These are phyloP conservation scores for Solanum corneliomulleri DNA, from an alignment of 257 asterid species.

Conservation along the genomic window DNA sequence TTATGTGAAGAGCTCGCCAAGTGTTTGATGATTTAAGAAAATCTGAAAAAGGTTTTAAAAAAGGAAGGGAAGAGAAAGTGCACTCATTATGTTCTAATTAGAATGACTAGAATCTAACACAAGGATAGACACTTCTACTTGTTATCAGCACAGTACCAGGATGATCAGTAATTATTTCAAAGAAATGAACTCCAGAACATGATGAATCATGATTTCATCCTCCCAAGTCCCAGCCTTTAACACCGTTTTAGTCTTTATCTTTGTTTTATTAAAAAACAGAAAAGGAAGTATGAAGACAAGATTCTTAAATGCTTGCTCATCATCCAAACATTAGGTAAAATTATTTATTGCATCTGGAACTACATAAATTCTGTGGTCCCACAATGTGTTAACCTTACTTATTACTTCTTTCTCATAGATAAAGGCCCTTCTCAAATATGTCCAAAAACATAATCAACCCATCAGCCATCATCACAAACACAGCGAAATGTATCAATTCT, in stretches of 20 bases:
- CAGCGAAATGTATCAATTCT: neutral
- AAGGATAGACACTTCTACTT: neutral
- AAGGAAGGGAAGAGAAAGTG: neutral
- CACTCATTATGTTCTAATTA: neutral
- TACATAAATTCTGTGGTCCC: neutral
- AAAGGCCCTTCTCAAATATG: neutral
- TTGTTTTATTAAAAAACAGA: neutral
- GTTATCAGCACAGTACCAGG: neutral
- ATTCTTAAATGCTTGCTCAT: neutral
- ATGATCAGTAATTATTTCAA: neutral
- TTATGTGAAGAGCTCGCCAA: neutral
- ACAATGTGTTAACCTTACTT: neutral
- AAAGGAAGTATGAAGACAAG: neutral
- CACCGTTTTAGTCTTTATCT: neutral
- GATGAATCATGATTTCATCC: neutral
- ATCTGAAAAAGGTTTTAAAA: neutral
- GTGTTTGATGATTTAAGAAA: neutral
- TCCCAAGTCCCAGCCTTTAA: neutral
- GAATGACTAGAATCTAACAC: neutral
- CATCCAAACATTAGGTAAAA: neutral
- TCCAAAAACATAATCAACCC: neutral
- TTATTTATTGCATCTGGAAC: neutral
- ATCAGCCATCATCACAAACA: neutral
- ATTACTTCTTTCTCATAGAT: neutral
- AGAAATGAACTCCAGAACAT: neutral